These are phyloP conservation scores for Cutaneotrichosporon dermatis DNA, from an alignment of 1,284 basidiomycete genomes.

Conservation along the genomic window DNA sequence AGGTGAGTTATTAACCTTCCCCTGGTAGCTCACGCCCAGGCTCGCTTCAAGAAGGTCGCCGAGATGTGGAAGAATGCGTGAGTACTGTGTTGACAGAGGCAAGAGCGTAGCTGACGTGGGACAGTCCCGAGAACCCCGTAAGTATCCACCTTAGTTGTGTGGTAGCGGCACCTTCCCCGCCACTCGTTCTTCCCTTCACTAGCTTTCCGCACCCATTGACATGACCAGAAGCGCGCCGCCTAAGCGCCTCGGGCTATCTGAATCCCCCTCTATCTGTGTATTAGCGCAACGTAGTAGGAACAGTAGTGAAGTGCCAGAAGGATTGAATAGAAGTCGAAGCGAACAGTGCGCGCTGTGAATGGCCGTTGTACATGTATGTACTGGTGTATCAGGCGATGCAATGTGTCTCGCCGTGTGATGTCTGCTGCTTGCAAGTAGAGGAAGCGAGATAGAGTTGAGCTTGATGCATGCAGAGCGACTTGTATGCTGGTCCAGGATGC, in stretches of 20 bases:
- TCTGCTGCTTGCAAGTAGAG: too few species aligned
- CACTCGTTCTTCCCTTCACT: not conserved
- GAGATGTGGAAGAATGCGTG: slow-evolving; percentile 42
- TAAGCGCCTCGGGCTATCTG: too few species aligned
- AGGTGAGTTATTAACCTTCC: too few species aligned
- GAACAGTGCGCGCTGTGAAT: not conserved
- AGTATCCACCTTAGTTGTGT: slow-evolving; percentile 7
- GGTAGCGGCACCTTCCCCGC: not conserved
- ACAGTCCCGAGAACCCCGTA: slow-evolving; percentile 46
- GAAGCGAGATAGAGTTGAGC: too few species aligned
- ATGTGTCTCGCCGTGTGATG: not conserved
- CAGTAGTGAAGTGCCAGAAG: too few species aligned
- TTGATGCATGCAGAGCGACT: too few species aligned
- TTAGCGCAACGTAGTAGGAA: too few species aligned
- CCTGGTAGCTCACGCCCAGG: slow-evolving; percentile 25
- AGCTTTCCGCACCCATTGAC: not conserved
- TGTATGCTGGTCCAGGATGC: too few species aligned
- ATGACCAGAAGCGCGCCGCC: not conserved
- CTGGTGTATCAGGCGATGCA: not conserved
- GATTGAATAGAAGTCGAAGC: not conserved
- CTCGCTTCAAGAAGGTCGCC: slow-evolving; percentile 46
- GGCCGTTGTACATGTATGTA: not conserved
- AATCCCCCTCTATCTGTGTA: too few species aligned
- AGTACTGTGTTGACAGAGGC: slow-evolving; percentile 14
- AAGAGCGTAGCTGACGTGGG: not conserved